phyloP scores from a whole-genome alignment of 2,329 filamentous ascomycete genomes.

The Acrocalymma vagum region DNA sequence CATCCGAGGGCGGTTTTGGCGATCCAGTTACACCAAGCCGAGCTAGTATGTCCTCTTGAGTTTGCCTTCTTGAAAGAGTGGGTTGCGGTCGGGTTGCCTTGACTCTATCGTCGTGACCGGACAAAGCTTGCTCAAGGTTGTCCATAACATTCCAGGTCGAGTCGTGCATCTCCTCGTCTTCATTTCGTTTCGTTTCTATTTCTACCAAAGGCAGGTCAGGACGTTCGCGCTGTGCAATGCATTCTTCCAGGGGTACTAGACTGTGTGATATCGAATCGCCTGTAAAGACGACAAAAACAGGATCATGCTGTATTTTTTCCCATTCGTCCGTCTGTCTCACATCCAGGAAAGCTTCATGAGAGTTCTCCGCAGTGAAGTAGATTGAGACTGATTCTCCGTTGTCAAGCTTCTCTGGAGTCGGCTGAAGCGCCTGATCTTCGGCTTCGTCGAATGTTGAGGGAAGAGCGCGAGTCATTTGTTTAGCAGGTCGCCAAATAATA shows the following conservation, averaged over 20 bases:
- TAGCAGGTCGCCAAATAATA: constrained; percentile 55
- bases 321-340: constrained; percentile 60
- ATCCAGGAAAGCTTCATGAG: constrained; percentile 55
- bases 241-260: constrained; percentile 53
- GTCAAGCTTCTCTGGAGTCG: constrained; percentile 42
- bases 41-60: constrained; percentile 48
- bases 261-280: constrained; percentile 45
- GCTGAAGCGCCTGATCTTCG: constrained; percentile 52
- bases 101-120: constrained; percentile 23
- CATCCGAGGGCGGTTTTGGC: constrained; percentile 42
- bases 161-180: constrained; percentile 45
- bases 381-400: constrained; percentile 59
- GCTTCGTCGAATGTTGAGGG: constrained; percentile 54
- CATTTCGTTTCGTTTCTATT: constrained; percentile 29
- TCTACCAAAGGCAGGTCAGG: constrained; percentile 38
- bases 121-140: constrained; percentile 49
- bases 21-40: constrained; percentile 46
- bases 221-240: constrained; percentile 50
- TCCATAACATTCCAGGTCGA: constrained; percentile 49
- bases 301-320: constrained; percentile 58
- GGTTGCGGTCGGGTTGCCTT: constrained; percentile 12
- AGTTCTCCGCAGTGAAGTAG: constrained; percentile 55
- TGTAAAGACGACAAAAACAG: constrained; percentile 58
- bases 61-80: constrained; percentile 19
- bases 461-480: constrained; percentile 52